A percentile compares a stretch with the other conserved stretches of the same genome.
Evolutionary conservation across 78 protist genomes (phyloP).

Genomic region (Dictyostelium citrinum): DNA sequence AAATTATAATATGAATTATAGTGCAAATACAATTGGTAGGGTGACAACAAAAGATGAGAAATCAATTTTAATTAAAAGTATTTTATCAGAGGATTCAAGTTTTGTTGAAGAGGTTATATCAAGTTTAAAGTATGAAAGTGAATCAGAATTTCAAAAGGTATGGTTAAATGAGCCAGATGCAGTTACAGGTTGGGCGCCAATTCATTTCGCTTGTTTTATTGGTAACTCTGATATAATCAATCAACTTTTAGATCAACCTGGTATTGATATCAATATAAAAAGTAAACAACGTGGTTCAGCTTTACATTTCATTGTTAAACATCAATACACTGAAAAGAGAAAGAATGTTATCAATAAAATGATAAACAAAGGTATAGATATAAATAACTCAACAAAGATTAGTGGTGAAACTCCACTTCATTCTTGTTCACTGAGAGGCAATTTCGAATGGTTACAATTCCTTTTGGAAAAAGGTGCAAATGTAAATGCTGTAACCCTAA

Average conservation of each 20-base stretch:
- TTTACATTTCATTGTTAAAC: slow-evolving; percentile 43
- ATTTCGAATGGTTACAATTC: slow-evolving; percentile 5
- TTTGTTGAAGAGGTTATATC: neutral
- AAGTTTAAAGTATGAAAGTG: neutral
- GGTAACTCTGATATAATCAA: slow-evolving; percentile 56
- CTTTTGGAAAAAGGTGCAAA: slow-evolving; percentile 56
- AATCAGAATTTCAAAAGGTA: neutral
- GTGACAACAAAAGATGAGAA: neutral
- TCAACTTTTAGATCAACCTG: neutral
- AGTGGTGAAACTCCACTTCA: slow-evolving; percentile 67
- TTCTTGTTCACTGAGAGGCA: slow-evolving; percentile 23
- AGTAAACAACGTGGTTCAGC: slow-evolving; percentile 27
- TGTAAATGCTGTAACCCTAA: slow-evolving; percentile 7
- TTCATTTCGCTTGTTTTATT: slow-evolving; percentile 34
- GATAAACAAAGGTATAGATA: slow-evolving; percentile 14
- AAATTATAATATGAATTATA: neutral
- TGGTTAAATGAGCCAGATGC: neutral
- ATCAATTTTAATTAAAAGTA: neutral
- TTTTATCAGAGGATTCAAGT: neutral
- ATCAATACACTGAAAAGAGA: slow-evolving; percentile 45
- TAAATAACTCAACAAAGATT: neutral
- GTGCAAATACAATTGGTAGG: neutral
- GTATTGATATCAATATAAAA: slow-evolving; percentile 21
- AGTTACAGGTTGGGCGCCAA: slow-evolving; percentile 62
- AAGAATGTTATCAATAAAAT: slow-evolving; percentile 10